Evolutionary conservation across 1,139 yeast species (phyloP), one percentile per base, ranked within the genome.

Genomic region (Magnusiomyces clavatus): DNA sequence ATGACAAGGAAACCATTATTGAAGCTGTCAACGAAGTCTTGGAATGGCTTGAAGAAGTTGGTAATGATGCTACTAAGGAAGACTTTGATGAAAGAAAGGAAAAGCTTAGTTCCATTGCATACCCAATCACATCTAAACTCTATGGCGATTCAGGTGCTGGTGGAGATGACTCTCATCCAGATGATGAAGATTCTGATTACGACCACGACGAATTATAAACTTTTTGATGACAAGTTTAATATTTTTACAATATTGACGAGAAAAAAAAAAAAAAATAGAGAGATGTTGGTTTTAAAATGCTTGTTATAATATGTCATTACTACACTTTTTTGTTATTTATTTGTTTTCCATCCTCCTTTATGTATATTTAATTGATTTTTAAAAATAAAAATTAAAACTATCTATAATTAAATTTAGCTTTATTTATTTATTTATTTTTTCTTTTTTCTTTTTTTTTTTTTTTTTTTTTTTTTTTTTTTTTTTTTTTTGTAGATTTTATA

Each of bases 1-100:
- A 88, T 58, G 98, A 92, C 73, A 87, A 86, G 76, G 96, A 88
- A 74, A 78, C 95, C 60, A 76, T 92, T 65, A 76, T 78, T 62
- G 97, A 90, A 64, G 96, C 97, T 57, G 75, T 88, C 63, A 82
- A 83, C 70, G 97, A 92, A 69, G 80, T 89, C 52, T 72, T 85
- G 60, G 96, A 86, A 71, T 92, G 94, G 82, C 75, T 92, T 62
- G 89, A 83, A 63, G 97, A 90, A 67, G 87, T 86, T 73, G 85
- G 81, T 65, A 94, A 86, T 55, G 72, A 83, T 56, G 97, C 97
- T 47, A 80, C 95, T 55, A 80, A 85, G 63, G 97, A 89, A 71
- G 98, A 92, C 66, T 85, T 86, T 63, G 95, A 88, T 57, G 97
- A 89, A 71, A 95, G 89, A 74, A 87, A 82, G 73, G 95, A 89